Percentiles rank a stretch among this genome's conserved stretches.
These are phyloP conservation scores for Apophysomyces ossiformis DNA, from an alignment of 371 early-diverging fungal genomes.

Conservation along the genomic window DNA sequence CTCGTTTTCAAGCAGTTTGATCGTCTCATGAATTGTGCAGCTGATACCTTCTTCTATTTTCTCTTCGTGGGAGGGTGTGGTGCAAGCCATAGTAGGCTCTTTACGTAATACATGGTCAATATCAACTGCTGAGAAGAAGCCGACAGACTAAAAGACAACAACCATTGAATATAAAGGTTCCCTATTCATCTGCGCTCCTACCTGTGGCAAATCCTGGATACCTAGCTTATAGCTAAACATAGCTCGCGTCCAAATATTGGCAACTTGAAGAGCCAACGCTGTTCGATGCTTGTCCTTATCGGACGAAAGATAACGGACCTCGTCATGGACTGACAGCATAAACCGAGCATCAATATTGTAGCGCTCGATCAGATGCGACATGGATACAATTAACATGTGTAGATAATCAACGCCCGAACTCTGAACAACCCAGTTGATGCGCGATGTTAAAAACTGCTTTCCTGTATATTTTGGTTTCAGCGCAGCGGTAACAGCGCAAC, in stretches of 20 bases:
- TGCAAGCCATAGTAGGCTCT: slow-evolving; percentile 82
- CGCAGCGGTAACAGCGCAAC: slow-evolving; percentile 88
- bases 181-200: slow-evolving; percentile 25
- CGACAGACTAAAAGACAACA: slow-evolving; percentile 69
- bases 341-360: slow-evolving; percentile 85
- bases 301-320: slow-evolving; percentile 87
- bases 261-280: slow-evolving; percentile 88
- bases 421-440: slow-evolving; percentile 98
- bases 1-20: slow-evolving; percentile 28
- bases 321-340: slow-evolving; percentile 96
- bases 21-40: slow-evolving; percentile 58
- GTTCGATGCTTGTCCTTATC: slow-evolving; percentile 80
- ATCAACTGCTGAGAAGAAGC: slow-evolving; percentile 96
- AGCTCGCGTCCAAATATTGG: slow-evolving; percentile 94
- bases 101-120: slow-evolving; percentile 93
- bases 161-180: neutral
- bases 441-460: slow-evolving; percentile 79
- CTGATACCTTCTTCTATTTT: slow-evolving; percentile 68
- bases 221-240: slow-evolving; percentile 87
- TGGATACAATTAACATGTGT: slow-evolving; percentile 90
- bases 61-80: slow-evolving; percentile 74
- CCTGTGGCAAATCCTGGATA: slow-evolving; percentile 88
- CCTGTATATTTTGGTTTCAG: slow-evolving; percentile 73
- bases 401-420: slow-evolving; percentile 99
- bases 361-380: slow-evolving; percentile 82